Evolutionary conservation across 2,329 filamentous ascomycete genomes (phyloP), one percentile per base, ranked within the genome.

Genomic region (Didymella sp.): DNA sequence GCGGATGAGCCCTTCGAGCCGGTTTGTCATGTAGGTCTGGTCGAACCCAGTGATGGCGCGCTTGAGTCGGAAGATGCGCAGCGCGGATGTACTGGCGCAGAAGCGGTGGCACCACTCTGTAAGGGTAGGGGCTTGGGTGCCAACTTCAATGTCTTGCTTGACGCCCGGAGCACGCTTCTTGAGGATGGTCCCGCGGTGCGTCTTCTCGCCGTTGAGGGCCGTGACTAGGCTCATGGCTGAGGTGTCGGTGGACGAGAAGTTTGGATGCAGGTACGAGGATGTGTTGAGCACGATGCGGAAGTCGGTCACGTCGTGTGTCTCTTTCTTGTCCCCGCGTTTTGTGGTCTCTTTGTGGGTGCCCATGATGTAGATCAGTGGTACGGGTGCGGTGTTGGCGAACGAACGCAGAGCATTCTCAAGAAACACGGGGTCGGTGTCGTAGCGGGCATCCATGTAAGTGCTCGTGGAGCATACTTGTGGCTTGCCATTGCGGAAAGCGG

Each of bases 41-140:
- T 92, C 84, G 71, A 90, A 84, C 21, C 89, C 88, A 0, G 79
- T 73, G 45, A 91, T 78, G n/a, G 61, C 61, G 22, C 78, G 74
- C 12, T 66, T 63, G 7, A 80, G 65, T 8, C 77, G 76, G 62
- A 81, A 80, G 52, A 75, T 72, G 68, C 88, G 88, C 30, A 91
- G 78, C 8, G 78, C 78, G 1, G 85, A 80, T 21, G 79, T 77
- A 61, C 82, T 85, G 2, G 82, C 82, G 66, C 85, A 87, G 75
- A 86, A 93, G 35, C 83, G 82, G 56, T 88, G 84, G 65, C 88
- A 91, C 89, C 89, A 92, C 56, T 87, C 83, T 21, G 72, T 72
- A 11, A 87, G 19, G 66, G 76, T 31, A 67, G 81, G 68, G 74
- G 77, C 45, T 6, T 57, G 64, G 24, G 64, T 59, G 11, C 79